phyloP scores from a whole-genome alignment of 768 basidiomycete species.

The Psilocybe cyanescens region DNA sequence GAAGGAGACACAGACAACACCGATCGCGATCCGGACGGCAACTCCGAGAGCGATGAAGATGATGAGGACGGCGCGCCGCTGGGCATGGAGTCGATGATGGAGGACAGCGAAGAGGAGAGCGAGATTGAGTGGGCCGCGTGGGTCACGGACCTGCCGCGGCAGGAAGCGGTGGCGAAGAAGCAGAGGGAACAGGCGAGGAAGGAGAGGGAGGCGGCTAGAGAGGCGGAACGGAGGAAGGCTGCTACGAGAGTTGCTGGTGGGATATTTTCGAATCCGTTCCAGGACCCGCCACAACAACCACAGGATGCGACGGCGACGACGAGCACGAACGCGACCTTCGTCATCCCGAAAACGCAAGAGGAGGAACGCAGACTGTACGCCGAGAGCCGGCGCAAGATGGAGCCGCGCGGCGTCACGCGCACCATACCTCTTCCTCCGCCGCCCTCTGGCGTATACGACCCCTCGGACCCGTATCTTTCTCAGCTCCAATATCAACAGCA shows the following conservation, averaged over 20 bases:
- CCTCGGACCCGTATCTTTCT: not conserved
- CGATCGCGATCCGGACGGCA: not conserved
- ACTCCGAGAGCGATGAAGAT: not conserved
- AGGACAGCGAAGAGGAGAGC: constrained; percentile 45
- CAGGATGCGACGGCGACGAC: not conserved
- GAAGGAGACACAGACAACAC: not conserved
- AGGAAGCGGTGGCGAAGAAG: constrained; percentile 10
- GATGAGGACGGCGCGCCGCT: constrained; percentile 10
- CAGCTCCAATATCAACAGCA: not conserved
- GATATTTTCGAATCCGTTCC: constrained; percentile 8
- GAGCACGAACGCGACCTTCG: not conserved
- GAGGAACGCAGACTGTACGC: constrained; percentile 20
- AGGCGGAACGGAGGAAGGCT: constrained; percentile 17
- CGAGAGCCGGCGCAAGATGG: constrained; percentile 15
- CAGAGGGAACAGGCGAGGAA: constrained; percentile 13
- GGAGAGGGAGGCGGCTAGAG: constrained; percentile 18
- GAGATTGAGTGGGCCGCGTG: constrained; percentile 74
- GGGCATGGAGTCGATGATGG: constrained; percentile 16
- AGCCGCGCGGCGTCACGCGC: constrained; percentile 18
- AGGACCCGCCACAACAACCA: not conserved
- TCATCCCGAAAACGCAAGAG: constrained; percentile 14
- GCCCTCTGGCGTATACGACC: not conserved
- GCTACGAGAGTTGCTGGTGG: not conserved
- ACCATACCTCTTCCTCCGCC: not conserved
- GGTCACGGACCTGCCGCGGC: constrained; percentile 56